Evolutionary conservation across 164 flowering plant species (phyloP).

Genomic region (Aristolochia contorta): DNA sequence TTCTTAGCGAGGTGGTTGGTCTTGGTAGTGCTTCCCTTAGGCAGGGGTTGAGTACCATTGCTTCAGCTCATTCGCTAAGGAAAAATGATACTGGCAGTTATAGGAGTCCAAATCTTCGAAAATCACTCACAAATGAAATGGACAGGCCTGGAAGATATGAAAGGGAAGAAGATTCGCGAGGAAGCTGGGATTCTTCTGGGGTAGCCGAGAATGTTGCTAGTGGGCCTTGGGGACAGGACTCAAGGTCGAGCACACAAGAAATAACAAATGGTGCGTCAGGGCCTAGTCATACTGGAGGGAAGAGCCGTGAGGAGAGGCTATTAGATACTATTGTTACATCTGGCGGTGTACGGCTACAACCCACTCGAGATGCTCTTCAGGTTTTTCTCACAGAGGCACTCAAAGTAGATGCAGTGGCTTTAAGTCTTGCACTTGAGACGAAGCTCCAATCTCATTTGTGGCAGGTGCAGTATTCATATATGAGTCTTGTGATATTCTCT

Average conservation of each 20-base stretch:
- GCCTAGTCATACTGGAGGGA: constrained; percentile 32
- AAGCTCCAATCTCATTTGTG: constrained; percentile 81
- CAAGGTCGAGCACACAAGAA: constrained; percentile 26
- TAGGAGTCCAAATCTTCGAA: constrained; percentile 64
- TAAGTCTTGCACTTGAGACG: constrained; percentile 67
- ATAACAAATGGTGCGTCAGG: constrained; percentile 34
- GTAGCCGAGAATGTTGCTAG: constrained; percentile 27
- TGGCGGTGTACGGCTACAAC: constrained; percentile 94
- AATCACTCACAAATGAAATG: constrained; percentile 66
- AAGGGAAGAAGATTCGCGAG: constrained; percentile 31
- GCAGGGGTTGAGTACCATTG: constrained; percentile 61
- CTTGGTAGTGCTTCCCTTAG: constrained; percentile 85
- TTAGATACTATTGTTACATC: constrained; percentile 84
- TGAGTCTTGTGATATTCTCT: background rate
- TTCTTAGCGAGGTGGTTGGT: constrained; percentile 89
- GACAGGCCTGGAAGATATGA: constrained; percentile 47
- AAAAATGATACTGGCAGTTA: constrained; percentile 73
- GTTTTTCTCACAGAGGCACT: constrained; percentile 73
- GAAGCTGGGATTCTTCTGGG: constrained; percentile 29
- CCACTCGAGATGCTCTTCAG: constrained; percentile 90
- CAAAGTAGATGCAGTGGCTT: constrained; percentile 68
- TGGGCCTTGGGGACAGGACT: constrained; percentile 60
- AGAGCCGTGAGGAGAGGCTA: constrained; percentile 78
- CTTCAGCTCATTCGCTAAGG: constrained; percentile 49
- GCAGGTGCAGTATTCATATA: constrained; percentile 50